Conservation (phyloP, 495 filamentous ascomycete species). For the Pyrenopolyporus hunteri region DNA sequence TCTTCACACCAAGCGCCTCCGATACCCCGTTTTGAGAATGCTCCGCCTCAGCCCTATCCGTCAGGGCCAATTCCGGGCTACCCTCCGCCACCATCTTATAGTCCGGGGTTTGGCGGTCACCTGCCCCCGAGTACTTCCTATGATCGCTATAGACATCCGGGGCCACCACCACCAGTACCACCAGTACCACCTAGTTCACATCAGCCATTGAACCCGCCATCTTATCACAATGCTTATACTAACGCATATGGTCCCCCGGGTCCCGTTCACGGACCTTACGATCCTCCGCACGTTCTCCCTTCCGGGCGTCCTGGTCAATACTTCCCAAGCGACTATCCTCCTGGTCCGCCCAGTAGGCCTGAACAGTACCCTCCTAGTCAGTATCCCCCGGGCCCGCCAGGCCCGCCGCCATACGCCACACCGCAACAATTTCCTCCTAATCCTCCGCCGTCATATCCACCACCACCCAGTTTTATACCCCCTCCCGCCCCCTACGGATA, state of each 20-base stretch:
- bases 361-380: conserved; percentile 21
- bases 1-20: conserved; percentile 32
- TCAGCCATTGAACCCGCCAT: conserved; percentile 39
- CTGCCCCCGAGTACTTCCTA: conserved; percentile 32
- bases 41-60: conserved; percentile 44
- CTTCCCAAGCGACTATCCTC: conserved; percentile 17
- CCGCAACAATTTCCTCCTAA: conserved; percentile 31
- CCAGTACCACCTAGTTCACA: conserved; percentile 39
- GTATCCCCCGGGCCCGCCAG: conserved; percentile 9
- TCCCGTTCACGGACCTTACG: conserved; percentile 25
- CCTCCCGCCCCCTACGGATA: conserved; percentile 34
- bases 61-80: conserved; percentile 38
- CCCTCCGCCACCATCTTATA: conserved; percentile 37
- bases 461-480: conserved; percentile 28
- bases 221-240: conserved; percentile 40
- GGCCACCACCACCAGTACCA: conserved; percentile 36
- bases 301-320: conserved; percentile 23
- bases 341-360: conserved; percentile 17
- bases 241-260: conserved; percentile 31
- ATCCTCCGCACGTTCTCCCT: conserved; percentile 19
- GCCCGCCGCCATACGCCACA: conserved; percentile 24
- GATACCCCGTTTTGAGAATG: conserved; percentile 30
- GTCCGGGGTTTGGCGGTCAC: conserved; percentile 30
- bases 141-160: conserved; percentile 34
- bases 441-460: conserved; percentile 32